These are phyloP conservation scores for Xylaria flabelliformis DNA, from an alignment of 495 filamentous ascomycete genomes.

Conservation along the genomic window DNA sequence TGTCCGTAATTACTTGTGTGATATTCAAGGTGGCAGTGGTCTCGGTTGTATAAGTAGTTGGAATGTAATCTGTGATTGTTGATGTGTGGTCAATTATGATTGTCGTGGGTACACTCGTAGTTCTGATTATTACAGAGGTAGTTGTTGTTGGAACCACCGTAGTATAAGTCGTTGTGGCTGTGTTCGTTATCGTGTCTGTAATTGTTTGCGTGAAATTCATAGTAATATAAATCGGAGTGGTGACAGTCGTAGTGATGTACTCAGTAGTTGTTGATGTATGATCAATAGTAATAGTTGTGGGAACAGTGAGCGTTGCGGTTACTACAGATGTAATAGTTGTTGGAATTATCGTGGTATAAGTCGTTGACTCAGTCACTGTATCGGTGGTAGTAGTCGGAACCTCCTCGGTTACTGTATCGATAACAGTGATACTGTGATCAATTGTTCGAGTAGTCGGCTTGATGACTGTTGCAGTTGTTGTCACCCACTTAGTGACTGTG, in stretches of 20 bases:
- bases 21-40: slow-evolving; percentile 34
- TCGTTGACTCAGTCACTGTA: slow-evolving; percentile 26
- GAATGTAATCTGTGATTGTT: slow-evolving; percentile 37
- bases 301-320: slow-evolving; percentile 35
- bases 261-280: slow-evolving; percentile 34
- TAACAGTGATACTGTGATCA: slow-evolving; percentile 25
- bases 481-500: slow-evolving; percentile 38
- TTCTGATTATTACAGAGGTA: slow-evolving; percentile 33
- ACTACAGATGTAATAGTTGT: slow-evolving; percentile 37
- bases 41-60: slow-evolving; percentile 34
- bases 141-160: slow-evolving; percentile 38
- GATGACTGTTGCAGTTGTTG: slow-evolving; percentile 34
- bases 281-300: slow-evolving; percentile 32
- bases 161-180: slow-evolving; percentile 36
- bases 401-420: slow-evolving; percentile 4
- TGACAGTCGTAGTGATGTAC: slow-evolving; percentile 37
- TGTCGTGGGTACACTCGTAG: slow-evolving; percentile 41
- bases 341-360: slow-evolving; percentile 25
- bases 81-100: slow-evolving; percentile 37
- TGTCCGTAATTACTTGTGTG: slow-evolving; percentile 36
- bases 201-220: slow-evolving; percentile 33
- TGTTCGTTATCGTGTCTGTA: slow-evolving; percentile 37
- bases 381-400: slow-evolving; percentile 29
- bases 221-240: slow-evolving; percentile 31
- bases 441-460: slow-evolving; percentile 36